A percentile compares a stretch with the other conserved stretches of the same genome.
These are phyloP conservation scores for Dryadomyces quercus-mongolicae DNA, from an alignment of 2,329 filamentous ascomycete genomes.

Conservation along the genomic window DNA sequence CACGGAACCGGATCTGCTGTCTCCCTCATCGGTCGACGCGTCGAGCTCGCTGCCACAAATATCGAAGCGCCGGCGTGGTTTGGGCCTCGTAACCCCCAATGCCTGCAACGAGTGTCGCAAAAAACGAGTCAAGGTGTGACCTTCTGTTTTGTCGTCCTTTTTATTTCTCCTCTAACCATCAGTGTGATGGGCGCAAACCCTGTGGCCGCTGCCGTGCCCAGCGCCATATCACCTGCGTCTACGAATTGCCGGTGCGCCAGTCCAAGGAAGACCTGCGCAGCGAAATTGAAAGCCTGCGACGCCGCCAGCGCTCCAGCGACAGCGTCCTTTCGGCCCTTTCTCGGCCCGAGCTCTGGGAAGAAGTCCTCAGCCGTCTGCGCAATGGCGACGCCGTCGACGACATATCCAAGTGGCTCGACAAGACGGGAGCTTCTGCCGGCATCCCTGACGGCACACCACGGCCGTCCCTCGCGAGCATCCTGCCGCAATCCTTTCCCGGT, in stretches of 20 bases:
- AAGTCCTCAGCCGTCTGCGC: conserved; percentile 40
- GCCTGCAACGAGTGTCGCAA: conserved; percentile 50
- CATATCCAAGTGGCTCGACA: conserved; percentile 42
- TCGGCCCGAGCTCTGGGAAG: conserved; percentile 37
- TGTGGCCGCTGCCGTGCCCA: conserved; percentile 44
- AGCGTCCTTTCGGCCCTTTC: conserved; percentile 42
- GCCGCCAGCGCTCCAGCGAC: conserved; percentile 41
- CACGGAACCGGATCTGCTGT: background rate
- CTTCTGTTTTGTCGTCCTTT: too few relatives aligned
- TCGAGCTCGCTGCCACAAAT: background rate
- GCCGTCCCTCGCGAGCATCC: conserved; percentile 19
- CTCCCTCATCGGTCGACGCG: background rate
- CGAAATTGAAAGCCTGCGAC: conserved; percentile 46
- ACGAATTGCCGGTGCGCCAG: conserved; percentile 50
- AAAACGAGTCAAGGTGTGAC: conserved; percentile 45
- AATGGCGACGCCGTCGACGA: conserved; percentile 40
- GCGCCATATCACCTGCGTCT: conserved; percentile 43
- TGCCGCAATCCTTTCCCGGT: conserved; percentile 16
- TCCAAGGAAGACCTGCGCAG: conserved; percentile 49
- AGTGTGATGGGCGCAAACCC: conserved; percentile 48
- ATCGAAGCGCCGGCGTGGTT: conserved; percentile 37
- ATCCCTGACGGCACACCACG: conserved; percentile 3
- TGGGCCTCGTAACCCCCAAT: conserved; percentile 46
- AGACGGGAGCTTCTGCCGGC: background rate
- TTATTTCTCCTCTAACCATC: background rate